Evolutionary conservation across 106 monocot genomes (phyloP).

Genomic region (Acanthochlamys bracteata): DNA sequence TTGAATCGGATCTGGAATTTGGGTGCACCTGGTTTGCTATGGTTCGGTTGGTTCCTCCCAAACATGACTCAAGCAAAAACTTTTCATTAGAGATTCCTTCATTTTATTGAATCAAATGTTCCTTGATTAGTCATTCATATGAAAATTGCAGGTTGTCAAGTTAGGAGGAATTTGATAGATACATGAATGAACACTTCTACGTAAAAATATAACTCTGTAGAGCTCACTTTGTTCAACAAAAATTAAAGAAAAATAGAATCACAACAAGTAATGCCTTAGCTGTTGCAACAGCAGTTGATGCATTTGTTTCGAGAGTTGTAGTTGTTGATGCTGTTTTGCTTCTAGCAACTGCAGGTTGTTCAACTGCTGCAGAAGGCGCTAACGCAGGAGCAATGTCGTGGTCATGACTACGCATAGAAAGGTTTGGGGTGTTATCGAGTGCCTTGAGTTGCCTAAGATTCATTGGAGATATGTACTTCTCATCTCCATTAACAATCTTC

Average conservation of each 20-base stretch:
- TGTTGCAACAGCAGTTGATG: background rate
- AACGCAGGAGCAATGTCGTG: background rate
- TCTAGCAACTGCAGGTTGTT: background rate
- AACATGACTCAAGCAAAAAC: too few species aligned
- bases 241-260: background rate
- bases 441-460: conserved; percentile 17
- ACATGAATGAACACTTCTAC: background rate
- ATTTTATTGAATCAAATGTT: too few species aligned
- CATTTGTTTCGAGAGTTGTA: background rate
- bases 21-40: too few species aligned
- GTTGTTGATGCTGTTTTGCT: background rate
- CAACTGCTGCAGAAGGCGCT: background rate
- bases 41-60: too few species aligned
- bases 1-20: too few species aligned
- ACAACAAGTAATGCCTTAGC: background rate
- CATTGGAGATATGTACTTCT: conserved; percentile 25
- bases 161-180: background rate
- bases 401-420: background rate
- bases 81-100: too few species aligned
- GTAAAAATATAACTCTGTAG: background rate
- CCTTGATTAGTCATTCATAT: background rate
- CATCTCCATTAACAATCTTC: conserved; percentile 17
- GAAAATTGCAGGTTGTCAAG: background rate
- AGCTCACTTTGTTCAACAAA: background rate
- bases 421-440: background rate